Evolutionary conservation across 2,329 filamentous ascomycete genomes (phyloP), one percentile per base, ranked within the genome.

Genomic region (Teratosphaeria nubilosa): DNA sequence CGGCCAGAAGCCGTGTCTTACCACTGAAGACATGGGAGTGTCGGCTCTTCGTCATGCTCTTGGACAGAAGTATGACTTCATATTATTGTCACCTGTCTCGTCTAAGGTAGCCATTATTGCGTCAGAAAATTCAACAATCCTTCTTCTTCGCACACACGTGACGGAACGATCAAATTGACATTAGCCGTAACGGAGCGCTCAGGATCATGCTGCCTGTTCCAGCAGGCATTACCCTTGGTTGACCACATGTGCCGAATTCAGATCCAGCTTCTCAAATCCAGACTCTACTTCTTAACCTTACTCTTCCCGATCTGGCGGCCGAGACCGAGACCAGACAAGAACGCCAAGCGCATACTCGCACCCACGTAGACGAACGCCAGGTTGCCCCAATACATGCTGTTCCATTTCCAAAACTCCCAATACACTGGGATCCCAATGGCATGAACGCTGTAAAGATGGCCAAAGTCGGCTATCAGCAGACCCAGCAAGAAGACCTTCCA

Each of bases 401-500:
- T 72, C 71, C 71, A 73, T 7, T 64, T 59, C 66, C 68, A 68
- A 59, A 73, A 63, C 51, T 66, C 56, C 63, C 68, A 70, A 62
- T 74, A 70, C 55, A 89, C 76, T 9, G 75, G 73, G 13, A 69
- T 63, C 0, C 87, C 88, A 31, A 87, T 75, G 30, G 75, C 75
- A 37, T 76, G 74, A 59, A 91, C 79, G 37, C 83, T 84, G 72
- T 85, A 88, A 57, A 91, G 74, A 71, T 91, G 88, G 3, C 88
- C 88, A 34, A 90, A 70, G 71, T 92, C 88, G n/a, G 86, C 88
- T 16, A 91, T 70, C 32, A 91, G 78, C 59, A 91, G 75, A 41
- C 81, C 84, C 52, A 86, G 74, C 4, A 91, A 75, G 27, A 91
- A 77, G 1, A 82, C 78, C 63, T 76, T 79, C 88, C 88, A 92